Base-by-base conservation (phyloP, 257 asterid species). In the Oldenlandia corymbosa region DNA sequence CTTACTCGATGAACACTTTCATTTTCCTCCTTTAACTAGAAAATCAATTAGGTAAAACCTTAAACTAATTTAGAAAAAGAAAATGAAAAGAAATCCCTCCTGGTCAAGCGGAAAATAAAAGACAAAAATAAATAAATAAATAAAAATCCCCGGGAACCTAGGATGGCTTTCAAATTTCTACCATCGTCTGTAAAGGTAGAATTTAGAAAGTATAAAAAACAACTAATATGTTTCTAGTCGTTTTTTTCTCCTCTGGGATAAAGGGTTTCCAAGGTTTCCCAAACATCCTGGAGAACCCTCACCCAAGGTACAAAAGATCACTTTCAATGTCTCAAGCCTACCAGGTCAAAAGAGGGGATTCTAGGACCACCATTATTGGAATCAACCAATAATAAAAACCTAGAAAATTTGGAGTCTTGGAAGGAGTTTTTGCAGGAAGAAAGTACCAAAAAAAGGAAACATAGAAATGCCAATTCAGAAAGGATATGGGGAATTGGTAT, bases 401-500 rank as follows among this genome's bases (percentile, higher is more conserved):
- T 47, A 47, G 43, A 46, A 42, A 56, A 9, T 17, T 27, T 43
- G 6, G 20, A 56, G 3, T 21, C n/a, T 51, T 67, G 37, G 32
- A 10, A 18, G 55, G 27, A 5, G 13, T 50, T 32, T 4, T 18
- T 4, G n/a, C n/a, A n/a, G n/a, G n/a, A n/a, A n/a, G n/a, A n/a
- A n/a, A n/a, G n/a, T n/a, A n/a, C n/a, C n/a, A n/a, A n/a, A n/a
- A n/a, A n/a, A n/a, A 23, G 53, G 2, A 34, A 20, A n/a, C 27
- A 6, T 27, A 66, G 37, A n/a, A 34, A 78, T 54, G 80, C 36
- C 59, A 70, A 72, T 72, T 76, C 85, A 68, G 48, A 81, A 46
- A 60, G 81, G 77, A 48, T 45, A 43, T 59, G 81, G 73, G 18
- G 87, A 83, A 24, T 81, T 66, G 71, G 88, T 86, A 2, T 94